Evolutionary conservation across 306 rosid species (phyloP).

Genomic region (Nissolia schottii): DNA sequence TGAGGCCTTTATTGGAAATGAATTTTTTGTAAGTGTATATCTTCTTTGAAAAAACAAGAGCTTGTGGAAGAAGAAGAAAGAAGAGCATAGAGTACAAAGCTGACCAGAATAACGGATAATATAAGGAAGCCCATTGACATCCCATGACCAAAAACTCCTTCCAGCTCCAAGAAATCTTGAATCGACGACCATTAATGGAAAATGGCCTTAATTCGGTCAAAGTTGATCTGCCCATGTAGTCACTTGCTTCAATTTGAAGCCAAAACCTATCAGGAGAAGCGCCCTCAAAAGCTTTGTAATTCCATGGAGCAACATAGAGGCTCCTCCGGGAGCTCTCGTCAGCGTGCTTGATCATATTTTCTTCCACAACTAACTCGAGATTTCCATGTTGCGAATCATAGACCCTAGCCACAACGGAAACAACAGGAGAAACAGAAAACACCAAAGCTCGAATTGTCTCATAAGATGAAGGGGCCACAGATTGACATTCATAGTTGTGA

Average conservation of each 20-base stretch:
- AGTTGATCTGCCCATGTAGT: conserved; percentile 54
- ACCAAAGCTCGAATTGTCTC: conserved; percentile 72
- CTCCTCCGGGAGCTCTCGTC: conserved; percentile 56
- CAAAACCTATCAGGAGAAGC: conserved; percentile 74
- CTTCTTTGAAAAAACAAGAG: conserved; percentile 50
- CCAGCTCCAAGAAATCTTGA: conserved; percentile 86
- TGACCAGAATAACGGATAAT: conserved; percentile 71
- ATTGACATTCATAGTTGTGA: conserved; percentile 58
- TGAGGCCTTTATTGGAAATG: conserved; percentile 42
- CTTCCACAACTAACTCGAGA: conserved; percentile 54
- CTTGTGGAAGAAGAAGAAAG: conserved; percentile 74
- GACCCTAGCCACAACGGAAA: conserved; percentile 61
- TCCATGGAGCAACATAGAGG: conserved; percentile 82
- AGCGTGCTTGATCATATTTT: conserved; percentile 44
- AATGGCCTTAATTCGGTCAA: conserved; percentile 79
- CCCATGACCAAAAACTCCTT: conserved; percentile 86
- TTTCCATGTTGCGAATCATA: conserved; percentile 62
- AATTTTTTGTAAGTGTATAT: conserved; percentile 55
- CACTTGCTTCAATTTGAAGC: conserved; percentile 85
- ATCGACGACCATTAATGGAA: conserved; percentile 67
- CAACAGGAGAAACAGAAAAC: conserved; percentile 63
- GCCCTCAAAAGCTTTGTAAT: conserved; percentile 80
- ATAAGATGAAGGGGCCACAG: conserved; percentile 46
- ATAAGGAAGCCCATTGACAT: conserved; percentile 75
- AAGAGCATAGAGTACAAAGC: conserved; percentile 41